Evolutionary conservation across 2,329 filamentous ascomycete species (phyloP), one percentile per base, ranked within the genome.

Genomic region (Ophiostoma montium): DNA sequence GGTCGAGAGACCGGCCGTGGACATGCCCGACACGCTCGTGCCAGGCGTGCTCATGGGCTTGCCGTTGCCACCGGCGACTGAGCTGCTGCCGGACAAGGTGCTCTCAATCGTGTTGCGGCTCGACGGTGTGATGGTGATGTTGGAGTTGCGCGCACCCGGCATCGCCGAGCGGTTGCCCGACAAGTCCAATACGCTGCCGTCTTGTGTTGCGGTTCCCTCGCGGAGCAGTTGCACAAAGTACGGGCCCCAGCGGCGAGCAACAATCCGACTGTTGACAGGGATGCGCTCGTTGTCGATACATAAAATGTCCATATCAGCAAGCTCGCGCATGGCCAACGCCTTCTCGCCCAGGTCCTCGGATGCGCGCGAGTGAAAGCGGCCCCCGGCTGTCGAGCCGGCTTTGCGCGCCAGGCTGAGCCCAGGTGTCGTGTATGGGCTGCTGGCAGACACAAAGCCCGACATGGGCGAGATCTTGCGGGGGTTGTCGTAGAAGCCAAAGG

Each of bases 401-500:
- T 80, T 82, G 46, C 75, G 67, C 1, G 75, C 70, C 38, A 78
- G 62, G 55, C 71, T 82, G 53, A 72, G 70, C 23, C 64, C 78
- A 55, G 63, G 76, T 30, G 64, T 75, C 50, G 66, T 80, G 61
- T 70, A 83, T 23, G 70, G 86, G 67, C 65, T 83, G 65, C 88
- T 95, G 21, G 86, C 82, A 1, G 89, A 95, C 50, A 83, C 73
- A 62, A 92, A 95, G 10, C 81, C 84, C 1, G 88, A 94, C 57
- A 86, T 80, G 1, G 90, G 85, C 5, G 78, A 71, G 1, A 74
- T 78, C 61, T 82, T 84, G 55, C 89, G 79, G 11, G 92, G 89
- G 62, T 96, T 98, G 61, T 96, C 90, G 63, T 95, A 96, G 39
- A 98, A 80, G 1, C 92, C 92, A 68, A 96, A 98, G 0, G 92